Percentiles rank a stretch among this genome's conserved stretches.
Conservation (phyloP, 2,329 filamentous ascomycete genomes). For the Helotiales sp. region DNA sequence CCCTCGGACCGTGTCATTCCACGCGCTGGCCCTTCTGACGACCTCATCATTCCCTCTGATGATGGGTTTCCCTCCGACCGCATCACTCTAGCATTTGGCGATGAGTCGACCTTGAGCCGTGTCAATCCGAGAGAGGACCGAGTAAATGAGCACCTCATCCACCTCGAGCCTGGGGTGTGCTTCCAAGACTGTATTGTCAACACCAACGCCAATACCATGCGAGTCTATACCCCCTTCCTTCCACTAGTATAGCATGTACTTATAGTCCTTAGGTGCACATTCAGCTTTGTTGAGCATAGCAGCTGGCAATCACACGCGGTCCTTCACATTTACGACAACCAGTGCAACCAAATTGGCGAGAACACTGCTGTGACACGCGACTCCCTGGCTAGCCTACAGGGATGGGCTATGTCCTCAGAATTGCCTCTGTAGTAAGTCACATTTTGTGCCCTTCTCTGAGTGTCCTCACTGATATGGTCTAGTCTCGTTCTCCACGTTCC, state of each 20-base stretch:
- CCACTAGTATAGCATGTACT: not conserved
- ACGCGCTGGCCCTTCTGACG: too few species aligned
- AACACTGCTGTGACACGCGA: not conserved
- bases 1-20: not conserved
- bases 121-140: not conserved
- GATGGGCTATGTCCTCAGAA: not conserved
- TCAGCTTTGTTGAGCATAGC: slow-evolving; percentile 11
- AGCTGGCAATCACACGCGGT: slow-evolving; percentile 3
- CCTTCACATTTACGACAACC: not conserved
- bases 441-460: not conserved
- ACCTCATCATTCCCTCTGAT: not conserved
- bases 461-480: not conserved
- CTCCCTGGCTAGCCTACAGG: not conserved
- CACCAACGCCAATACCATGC: not conserved
- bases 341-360: not conserved
- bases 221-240: not conserved
- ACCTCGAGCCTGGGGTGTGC: not conserved
- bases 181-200: not conserved
- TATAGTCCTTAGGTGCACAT: not conserved
- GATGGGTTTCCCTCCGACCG: not conserved
- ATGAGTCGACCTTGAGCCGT: not conserved
- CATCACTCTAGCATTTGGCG: not conserved
- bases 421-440: not conserved
- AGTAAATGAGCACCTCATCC: not conserved
- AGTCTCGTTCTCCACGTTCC: slow-evolving; percentile 7